Evolutionary conservation across 2,329 filamentous ascomycete genomes (phyloP), one percentile per base, ranked within the genome.

Genomic region (Ascochyta rabiei): DNA sequence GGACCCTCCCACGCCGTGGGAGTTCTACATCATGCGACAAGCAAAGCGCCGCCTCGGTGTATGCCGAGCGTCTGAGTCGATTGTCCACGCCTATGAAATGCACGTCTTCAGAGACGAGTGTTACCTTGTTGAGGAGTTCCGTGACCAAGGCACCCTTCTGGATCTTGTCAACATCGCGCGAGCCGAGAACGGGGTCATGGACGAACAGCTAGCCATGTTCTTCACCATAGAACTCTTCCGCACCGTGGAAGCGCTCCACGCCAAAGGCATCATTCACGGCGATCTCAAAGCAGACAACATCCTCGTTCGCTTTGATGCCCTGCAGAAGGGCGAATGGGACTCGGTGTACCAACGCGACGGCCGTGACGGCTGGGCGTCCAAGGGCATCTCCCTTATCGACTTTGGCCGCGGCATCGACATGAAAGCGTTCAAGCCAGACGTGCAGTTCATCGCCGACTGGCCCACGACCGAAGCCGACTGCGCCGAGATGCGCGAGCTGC

Each of bases 241-340:
- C 44, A 96, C 91, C 0, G 84, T 96, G 3, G 95, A 98, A 77
- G 88, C 89, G 0, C 82, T 99, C 19, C 95, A 99, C 75, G 73
- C 85, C 3, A 89, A 89, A 63, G 84, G 86, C 2, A 81, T 99
- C 53, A 80, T 98, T 40, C 95, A 99, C 71, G 95, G 95, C 34
- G 95, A 99, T 69, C 82, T 99, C 63, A 99, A 99, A 77, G 87
- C 90, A 1, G 95, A 99, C 76, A 99, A 99, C 72, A 93, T 96
- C 65, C 86, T 99, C 2, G 85, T 98, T 4, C 90, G 95, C 5
- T 86, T 98, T 18, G 89, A 92, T 49, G 71, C 81, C 9, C 70
- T 77, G 10, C 64, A 62, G 15, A 67, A 66, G 21, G 74, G 75
- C 44, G 79, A 78, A 28, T 86, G 89, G 76, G 77, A 80, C 13